Evolutionary conservation across 75 land plant species (phyloP).

Genomic region (Sequoia sempervirens): DNA sequence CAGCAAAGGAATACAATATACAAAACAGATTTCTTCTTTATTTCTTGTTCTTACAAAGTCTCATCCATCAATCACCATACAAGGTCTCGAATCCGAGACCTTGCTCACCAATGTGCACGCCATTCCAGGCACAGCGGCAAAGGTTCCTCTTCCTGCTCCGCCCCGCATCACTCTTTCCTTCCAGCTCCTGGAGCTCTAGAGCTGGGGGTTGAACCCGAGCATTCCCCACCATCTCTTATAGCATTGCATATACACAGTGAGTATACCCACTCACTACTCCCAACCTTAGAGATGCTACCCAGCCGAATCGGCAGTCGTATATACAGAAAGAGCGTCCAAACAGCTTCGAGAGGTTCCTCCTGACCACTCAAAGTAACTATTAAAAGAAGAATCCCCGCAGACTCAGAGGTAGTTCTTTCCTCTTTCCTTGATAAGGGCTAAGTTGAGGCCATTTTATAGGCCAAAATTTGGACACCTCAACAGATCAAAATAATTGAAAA

Average conservation of each 20-base stretch:
- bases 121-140: not conserved
- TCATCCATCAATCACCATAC: not conserved
- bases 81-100: not conserved
- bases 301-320: too few relatives aligned
- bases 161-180: not conserved
- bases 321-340: too few relatives aligned
- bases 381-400: too few relatives aligned
- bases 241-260: not conserved
- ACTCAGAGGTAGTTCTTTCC: too few relatives aligned
- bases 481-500: too few relatives aligned
- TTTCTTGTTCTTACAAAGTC: not conserved
- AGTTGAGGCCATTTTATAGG: too few relatives aligned
- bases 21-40: not conserved
- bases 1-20: not conserved
- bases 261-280: not conserved
- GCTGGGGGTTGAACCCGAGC: not conserved
- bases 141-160: not conserved
- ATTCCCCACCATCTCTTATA: not conserved
- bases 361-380: too few relatives aligned
- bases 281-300: not conserved
- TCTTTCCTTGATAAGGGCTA: too few relatives aligned
- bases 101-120: slow-evolving; percentile 4
- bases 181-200: not conserved
- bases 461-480: too few relatives aligned
- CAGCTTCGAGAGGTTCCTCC: too few relatives aligned